Percentiles rank a stretch among this genome's conserved stretches.
These are phyloP conservation scores for Debaryomyces coudertii DNA, from an alignment of 1,139 yeast genomes.

Conservation along the genomic window DNA sequence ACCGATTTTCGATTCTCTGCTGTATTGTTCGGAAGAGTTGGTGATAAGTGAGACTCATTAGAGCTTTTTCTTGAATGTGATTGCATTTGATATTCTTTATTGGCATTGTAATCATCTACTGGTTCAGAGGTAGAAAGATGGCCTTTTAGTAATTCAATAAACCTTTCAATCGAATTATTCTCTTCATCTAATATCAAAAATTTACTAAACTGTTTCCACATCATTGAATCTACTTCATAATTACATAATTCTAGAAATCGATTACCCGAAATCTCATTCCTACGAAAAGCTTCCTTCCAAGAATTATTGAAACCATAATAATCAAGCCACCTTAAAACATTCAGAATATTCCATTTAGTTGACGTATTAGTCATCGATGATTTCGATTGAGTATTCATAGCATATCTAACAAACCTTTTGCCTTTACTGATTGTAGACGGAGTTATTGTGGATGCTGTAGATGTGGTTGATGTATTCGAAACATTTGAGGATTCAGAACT, in stretches of 20 bases:
- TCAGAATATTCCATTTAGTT: constrained; percentile 63
- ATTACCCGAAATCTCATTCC: constrained; percentile 63
- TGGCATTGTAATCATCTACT: constrained; percentile 9
- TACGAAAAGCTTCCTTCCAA: constrained; percentile 69
- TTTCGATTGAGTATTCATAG: constrained; percentile 41
- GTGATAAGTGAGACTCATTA: constrained; percentile 22
- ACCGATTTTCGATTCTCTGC: constrained; percentile 38
- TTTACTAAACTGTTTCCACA: constrained; percentile 51
- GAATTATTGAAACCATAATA: constrained; percentile 66
- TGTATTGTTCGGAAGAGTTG: constrained; percentile 12
- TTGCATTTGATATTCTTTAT: constrained; percentile 14
- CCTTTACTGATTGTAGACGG: constrained; percentile 38
- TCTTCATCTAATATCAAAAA: constrained; percentile 41
- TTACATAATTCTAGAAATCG: constrained; percentile 69
- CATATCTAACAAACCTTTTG: constrained; percentile 48
- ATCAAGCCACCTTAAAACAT: constrained; percentile 72
- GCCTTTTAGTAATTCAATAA: constrained; percentile 40
- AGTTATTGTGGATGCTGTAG: constrained; percentile 27
- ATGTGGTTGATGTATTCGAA: constrained; percentile 34
- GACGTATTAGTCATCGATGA: constrained; percentile 25
- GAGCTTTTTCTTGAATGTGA: constrained; percentile 26
- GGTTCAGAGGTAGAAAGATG: constrained; percentile 22
- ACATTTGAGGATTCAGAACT: constrained; percentile 42
- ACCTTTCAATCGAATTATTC: constrained; percentile 56
- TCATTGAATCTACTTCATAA: constrained; percentile 57